A percentile compares a stretch with the other conserved stretches of the same genome.
phyloP scores from a whole-genome alignment of 371 early-diverging fungal genomes.

The Rozella allomycis region DNA sequence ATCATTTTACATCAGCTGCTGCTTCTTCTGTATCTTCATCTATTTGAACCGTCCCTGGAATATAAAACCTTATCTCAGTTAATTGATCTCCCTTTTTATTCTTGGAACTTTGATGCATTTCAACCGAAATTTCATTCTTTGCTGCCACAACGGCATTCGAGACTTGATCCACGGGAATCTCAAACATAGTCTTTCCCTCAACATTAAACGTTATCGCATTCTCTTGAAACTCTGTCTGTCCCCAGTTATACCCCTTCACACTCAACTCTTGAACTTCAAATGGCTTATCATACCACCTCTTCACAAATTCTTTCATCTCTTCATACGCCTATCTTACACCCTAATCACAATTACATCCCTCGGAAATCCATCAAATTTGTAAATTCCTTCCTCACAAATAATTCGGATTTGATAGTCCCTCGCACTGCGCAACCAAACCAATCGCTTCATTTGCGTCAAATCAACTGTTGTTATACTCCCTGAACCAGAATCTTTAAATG shows the following conservation, averaged over 20 bases:
- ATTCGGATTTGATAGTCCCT: constrained; percentile 63
- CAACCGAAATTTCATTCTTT: constrained; percentile 80
- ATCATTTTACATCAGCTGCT: constrained; percentile 2
- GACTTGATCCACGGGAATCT: constrained; percentile 68
- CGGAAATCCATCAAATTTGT: constrained; percentile 73
- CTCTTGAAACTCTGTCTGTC: constrained; percentile 64
- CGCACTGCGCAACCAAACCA: constrained; percentile 55
- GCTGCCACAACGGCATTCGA: constrained; percentile 62
- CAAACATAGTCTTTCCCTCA: constrained; percentile 62
- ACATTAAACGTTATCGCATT: constrained; percentile 54
- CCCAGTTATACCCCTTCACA: constrained; percentile 91
- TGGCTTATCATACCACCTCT: too few relatives aligned
- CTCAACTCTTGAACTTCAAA: constrained; percentile 61
- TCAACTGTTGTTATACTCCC: constrained; percentile 37
- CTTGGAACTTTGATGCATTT: constrained; percentile 10
- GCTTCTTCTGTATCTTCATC: constrained; percentile 27
- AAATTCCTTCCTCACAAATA: constrained; percentile 39
- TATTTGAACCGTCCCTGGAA: constrained; percentile 48
- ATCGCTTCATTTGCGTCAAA: constrained; percentile 38
- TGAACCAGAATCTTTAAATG: constrained; percentile 42
- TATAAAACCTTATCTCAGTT: constrained; percentile 77
- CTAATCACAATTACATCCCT: too few relatives aligned
- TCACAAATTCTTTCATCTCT: too few relatives aligned
- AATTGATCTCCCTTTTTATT: constrained; percentile 38
- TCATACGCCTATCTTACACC: constrained; percentile 4